Conservation (phyloP, 2,329 filamentous ascomycete genomes). For the Fonsecaea nubica region DNA sequence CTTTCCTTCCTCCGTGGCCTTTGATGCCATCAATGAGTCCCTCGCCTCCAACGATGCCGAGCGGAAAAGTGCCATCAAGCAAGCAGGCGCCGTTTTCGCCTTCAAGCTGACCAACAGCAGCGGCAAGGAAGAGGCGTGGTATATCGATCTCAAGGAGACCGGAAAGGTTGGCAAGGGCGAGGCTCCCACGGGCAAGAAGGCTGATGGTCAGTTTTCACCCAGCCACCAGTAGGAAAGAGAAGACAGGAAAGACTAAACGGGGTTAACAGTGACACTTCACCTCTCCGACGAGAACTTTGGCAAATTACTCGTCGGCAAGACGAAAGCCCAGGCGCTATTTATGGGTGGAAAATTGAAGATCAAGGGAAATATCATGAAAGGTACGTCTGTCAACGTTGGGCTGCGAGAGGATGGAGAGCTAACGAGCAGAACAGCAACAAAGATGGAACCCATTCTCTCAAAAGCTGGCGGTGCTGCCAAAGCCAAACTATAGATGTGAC, state of each 20-base stretch:
- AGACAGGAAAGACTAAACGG: constrained; percentile 4
- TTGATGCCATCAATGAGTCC: constrained; percentile 81
- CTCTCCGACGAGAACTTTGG: constrained; percentile 87
- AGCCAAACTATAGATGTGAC: constrained; percentile 62
- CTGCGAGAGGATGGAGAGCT: neutral
- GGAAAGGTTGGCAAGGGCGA: constrained; percentile 80
- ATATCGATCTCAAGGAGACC: constrained; percentile 92
- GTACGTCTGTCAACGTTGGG: constrained; percentile 14
- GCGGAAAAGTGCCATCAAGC: constrained; percentile 86
- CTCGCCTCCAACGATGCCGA: constrained; percentile 73
- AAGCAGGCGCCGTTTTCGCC: constrained; percentile 83
- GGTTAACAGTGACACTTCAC: constrained; percentile 73
- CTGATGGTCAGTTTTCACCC: constrained; percentile 69
- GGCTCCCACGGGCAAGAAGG: constrained; percentile 73
- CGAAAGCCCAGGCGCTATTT: constrained; percentile 92
- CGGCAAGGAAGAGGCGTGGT: constrained; percentile 84
- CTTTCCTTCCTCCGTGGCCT: constrained; percentile 89
- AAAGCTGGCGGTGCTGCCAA: constrained; percentile 75
- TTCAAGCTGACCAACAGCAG: constrained; percentile 90
- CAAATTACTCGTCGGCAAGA: constrained; percentile 82
- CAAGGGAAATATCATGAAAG: constrained; percentile 97
- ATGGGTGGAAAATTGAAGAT: constrained; percentile 99
- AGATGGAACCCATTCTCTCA: constrained; percentile 90
- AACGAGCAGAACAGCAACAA: constrained; percentile 64
- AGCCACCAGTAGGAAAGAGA: neutral